These are phyloP conservation scores for Plenodomus lindquistii DNA, from an alignment of 2,329 filamentous ascomycete genomes.

Conservation along the genomic window DNA sequence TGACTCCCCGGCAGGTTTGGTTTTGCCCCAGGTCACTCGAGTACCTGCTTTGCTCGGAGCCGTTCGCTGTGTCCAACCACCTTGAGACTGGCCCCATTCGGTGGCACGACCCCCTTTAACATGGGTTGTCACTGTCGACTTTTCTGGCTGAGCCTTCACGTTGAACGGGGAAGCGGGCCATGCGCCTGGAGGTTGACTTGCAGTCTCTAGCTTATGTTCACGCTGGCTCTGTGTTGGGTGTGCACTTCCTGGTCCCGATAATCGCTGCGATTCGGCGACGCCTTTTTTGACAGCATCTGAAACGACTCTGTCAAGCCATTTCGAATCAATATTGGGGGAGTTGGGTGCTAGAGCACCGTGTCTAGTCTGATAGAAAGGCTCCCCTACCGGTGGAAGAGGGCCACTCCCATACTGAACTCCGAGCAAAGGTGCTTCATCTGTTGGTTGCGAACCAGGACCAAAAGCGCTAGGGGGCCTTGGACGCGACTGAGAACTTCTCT, in stretches of 20 bases:
- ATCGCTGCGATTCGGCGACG: constrained; percentile 18
- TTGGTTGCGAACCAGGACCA: constrained; percentile 10
- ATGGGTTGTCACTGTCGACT: not conserved
- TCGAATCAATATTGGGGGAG: constrained; percentile 12
- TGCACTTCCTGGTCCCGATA: not conserved
- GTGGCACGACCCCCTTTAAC: not conserved
- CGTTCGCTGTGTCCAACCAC: constrained; percentile 5
- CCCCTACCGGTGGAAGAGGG: constrained; percentile 20
- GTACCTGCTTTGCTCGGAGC: constrained; percentile 4
- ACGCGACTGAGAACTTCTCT: not conserved
- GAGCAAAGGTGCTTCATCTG: constrained; percentile 6
- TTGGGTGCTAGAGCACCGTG: not conserved
- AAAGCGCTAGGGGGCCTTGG: constrained; percentile 14
- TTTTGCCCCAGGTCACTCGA: constrained; percentile 14
- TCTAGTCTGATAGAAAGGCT: constrained; percentile 1
- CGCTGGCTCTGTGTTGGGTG: not conserved
- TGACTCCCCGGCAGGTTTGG: constrained; percentile 9
- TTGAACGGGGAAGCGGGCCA: constrained; percentile 26
- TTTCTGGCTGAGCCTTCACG: not conserved
- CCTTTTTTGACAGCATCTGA: constrained; percentile 27
- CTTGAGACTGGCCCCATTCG: constrained; percentile 8
- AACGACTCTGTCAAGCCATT: constrained; percentile 20
- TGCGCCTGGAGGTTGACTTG: constrained; percentile 25
- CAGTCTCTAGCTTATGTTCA: not conserved
- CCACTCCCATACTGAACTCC: constrained; percentile 34